These are phyloP conservation scores for Podospora bellae-mahoneyi DNA, from an alignment of 495 filamentous ascomycete genomes.

Conservation along the genomic window DNA sequence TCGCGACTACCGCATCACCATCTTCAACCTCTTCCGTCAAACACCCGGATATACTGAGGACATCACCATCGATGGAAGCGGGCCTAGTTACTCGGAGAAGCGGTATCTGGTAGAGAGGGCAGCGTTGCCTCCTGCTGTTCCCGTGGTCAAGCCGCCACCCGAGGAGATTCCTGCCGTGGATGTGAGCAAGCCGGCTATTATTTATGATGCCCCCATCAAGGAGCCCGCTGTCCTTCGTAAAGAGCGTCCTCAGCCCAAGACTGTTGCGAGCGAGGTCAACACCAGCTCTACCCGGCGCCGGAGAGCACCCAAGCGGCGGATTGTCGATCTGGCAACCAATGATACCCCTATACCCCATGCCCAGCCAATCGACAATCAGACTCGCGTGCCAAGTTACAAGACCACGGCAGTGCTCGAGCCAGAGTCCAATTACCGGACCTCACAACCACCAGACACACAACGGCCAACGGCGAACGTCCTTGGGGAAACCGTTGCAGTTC, in stretches of 20 bases:
- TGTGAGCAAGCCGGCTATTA: constrained; percentile 60
- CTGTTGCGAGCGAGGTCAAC: constrained; percentile 49
- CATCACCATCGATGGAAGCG: constrained; percentile 78
- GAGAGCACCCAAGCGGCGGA: constrained; percentile 63
- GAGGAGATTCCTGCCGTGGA: constrained; percentile 58
- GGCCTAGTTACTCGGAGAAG: constrained; percentile 76
- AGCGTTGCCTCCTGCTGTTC: constrained; percentile 66
- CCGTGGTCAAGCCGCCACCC: constrained; percentile 65
- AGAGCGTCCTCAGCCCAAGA: constrained; percentile 44
- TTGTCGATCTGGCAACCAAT: constrained; percentile 74
- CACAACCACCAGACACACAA: constrained; percentile 37
- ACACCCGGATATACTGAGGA: constrained; percentile 89
- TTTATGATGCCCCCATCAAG: constrained; percentile 44
- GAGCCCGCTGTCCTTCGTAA: constrained; percentile 51
- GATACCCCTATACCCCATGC: constrained; percentile 45
- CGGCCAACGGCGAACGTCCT: constrained; percentile 22
- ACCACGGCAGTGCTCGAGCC: constrained; percentile 16
- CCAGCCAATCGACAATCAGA: constrained; percentile 26
- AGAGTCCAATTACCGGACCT: constrained; percentile 44
- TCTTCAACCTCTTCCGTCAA: constrained; percentile 95
- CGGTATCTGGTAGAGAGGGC: constrained; percentile 81
- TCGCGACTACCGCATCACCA: constrained; percentile 75
- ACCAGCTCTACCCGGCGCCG: constrained; percentile 50
- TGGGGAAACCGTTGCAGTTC: constrained; percentile 30
- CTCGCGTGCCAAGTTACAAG: constrained; percentile 10